These are phyloP conservation scores for Corchorus olitorius DNA, from an alignment of 345 rosid genomes.

Conservation along the genomic window DNA sequence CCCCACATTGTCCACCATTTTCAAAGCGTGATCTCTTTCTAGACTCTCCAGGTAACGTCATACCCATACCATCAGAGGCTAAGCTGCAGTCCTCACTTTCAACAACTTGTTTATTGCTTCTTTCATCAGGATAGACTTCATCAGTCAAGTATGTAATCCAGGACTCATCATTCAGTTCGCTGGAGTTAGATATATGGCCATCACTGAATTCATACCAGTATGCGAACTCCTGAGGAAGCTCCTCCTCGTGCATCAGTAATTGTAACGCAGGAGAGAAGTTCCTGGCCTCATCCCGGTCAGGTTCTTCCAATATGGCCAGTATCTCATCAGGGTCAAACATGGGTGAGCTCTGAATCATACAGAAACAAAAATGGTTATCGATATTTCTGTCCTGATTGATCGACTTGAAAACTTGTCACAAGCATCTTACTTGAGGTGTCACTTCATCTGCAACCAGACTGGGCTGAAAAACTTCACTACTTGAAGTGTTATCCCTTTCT, in stretches of 20 bases:
- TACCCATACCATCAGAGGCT: not conserved
- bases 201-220: not conserved
- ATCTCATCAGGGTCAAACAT: constrained; percentile 12
- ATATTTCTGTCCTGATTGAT: not conserved
- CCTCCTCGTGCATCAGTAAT: not conserved
- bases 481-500: not conserved
- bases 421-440: constrained; percentile 6
- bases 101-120: constrained; percentile 1
- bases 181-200: not conserved
- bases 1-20: not conserved
- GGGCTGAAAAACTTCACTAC: not conserved
- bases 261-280: not conserved
- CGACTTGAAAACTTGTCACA: not conserved
- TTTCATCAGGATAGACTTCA: not conserved
- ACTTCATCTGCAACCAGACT: constrained; percentile 4
- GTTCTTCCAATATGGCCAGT: not conserved
- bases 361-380: not conserved
- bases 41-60: not conserved
- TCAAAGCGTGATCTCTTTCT: constrained; percentile 11
- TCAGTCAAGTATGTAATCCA: not conserved
- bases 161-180: not conserved
- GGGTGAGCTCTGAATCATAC: not conserved
- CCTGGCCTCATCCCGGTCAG: not conserved
- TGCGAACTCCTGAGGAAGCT: not conserved
- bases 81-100: not conserved